Conservation (phyloP, 352 stramenopile genomes). For the Globisporangium abappressorium region DNA sequence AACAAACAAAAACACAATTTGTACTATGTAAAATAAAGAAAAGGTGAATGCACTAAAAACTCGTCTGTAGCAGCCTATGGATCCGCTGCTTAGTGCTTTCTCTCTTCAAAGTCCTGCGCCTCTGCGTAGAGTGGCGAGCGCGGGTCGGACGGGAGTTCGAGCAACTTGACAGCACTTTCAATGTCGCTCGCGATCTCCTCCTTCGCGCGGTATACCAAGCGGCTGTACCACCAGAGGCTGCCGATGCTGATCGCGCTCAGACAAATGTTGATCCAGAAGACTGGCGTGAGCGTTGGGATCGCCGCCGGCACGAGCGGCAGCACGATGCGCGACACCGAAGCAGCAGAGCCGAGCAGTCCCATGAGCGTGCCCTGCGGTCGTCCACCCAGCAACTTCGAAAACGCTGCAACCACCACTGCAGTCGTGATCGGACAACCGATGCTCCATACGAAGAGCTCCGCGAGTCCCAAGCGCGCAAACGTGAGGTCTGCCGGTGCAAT, state of each 20-base stretch:
- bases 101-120: slow-evolving; percentile 29
- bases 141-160: slow-evolving; percentile 4
- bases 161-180: slow-evolving; percentile 13
- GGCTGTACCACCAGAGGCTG: slow-evolving; percentile 68
- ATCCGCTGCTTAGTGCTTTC: background rate
- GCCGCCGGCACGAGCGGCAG: slow-evolving; percentile 54
- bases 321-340: slow-evolving; percentile 72
- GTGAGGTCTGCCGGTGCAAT: slow-evolving; percentile 37
- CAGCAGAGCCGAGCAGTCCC: slow-evolving; percentile 69
- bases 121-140: slow-evolving; percentile 12
- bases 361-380: slow-evolving; percentile 79
- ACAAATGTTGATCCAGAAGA: slow-evolving; percentile 74
- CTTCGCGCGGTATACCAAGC: slow-evolving; percentile 41
- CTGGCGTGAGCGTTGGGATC: slow-evolving; percentile 58
- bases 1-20: slow-evolving; percentile 4
- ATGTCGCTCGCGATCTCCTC: slow-evolving; percentile 12
- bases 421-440: slow-evolving; percentile 79
- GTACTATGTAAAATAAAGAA: background rate
- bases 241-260: slow-evolving; percentile 55
- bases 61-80: background rate
- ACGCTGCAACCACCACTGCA: slow-evolving; percentile 68
- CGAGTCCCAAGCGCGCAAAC: slow-evolving; percentile 49
- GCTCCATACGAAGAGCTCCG: slow-evolving; percentile 77
- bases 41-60: slow-evolving; percentile 1
- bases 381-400: slow-evolving; percentile 73